Conservation (phyloP, 495 filamentous ascomycete genomes). For the Penicillium antarcticum region DNA sequence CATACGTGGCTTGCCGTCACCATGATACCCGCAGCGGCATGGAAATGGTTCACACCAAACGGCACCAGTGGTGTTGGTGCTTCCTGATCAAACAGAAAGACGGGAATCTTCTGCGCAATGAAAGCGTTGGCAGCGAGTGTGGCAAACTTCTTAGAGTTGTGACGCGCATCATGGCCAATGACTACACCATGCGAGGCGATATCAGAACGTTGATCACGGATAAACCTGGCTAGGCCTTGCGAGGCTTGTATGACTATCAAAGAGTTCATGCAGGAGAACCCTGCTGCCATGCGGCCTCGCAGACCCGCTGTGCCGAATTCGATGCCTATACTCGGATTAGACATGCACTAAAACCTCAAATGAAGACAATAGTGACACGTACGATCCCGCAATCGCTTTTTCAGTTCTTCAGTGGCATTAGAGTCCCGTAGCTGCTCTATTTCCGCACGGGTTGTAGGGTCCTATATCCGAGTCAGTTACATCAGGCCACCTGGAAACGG, state of each 20-base stretch:
- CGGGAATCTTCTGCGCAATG: slow-evolving; percentile 55
- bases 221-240: slow-evolving; percentile 64
- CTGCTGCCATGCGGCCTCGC: slow-evolving; percentile 66
- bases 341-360: background rate
- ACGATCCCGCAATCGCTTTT: slow-evolving; percentile 54
- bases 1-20: slow-evolving; percentile 65
- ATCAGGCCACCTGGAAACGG: slow-evolving; percentile 14
- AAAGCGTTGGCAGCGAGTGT: slow-evolving; percentile 64
- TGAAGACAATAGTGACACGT: slow-evolving; percentile 12
- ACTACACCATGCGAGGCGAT: slow-evolving; percentile 51
- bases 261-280: slow-evolving; percentile 67
- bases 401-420: slow-evolving; percentile 49
- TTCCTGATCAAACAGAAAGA: slow-evolving; percentile 55
- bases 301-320: slow-evolving; percentile 71
- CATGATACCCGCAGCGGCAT: slow-evolving; percentile 66
- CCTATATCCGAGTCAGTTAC: slow-evolving; percentile 31
- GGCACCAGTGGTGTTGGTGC: slow-evolving; percentile 68
- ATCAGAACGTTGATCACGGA: slow-evolving; percentile 40
- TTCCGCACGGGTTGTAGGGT: slow-evolving; percentile 54
- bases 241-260: slow-evolving; percentile 71
- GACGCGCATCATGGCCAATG: slow-evolving; percentile 65
- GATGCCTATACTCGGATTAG: slow-evolving; percentile 43
- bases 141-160: slow-evolving; percentile 65
- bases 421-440: slow-evolving; percentile 53
- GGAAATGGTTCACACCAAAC: slow-evolving; percentile 56